Base-by-base conservation (phyloP, 352 stramenopile genomes). In the Globisporangium ultimum region DNA sequence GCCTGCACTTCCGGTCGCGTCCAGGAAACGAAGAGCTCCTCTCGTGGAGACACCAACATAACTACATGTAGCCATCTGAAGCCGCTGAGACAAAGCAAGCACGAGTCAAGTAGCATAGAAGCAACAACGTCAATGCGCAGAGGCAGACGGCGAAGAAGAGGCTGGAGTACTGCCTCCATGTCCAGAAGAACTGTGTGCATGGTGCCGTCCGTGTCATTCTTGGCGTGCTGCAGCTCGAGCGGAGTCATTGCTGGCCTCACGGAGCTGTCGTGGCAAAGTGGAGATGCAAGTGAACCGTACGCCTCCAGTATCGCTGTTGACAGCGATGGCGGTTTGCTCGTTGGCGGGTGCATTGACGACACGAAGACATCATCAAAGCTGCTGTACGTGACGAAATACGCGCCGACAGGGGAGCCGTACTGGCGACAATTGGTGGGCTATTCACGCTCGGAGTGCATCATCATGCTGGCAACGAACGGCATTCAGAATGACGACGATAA, bases 331-430 rank as follows among this genome's bases (percentile, higher is more conserved):
- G 32, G 45, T 10, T 12, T 46, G 34, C 12, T 66, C 22, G 20
- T 56, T 14, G 12, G 41, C 18, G 53, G 59, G 18, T 66, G 59
- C 18, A 10, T 55, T 20, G 7, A 42, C 11, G 10, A 18, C 38
- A 9, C 22, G 41, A 20, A 4, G 15, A 56, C 10, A 11, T 7
- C 17, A 42, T 45, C 2, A 48, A 45, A 12, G 36, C 21, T 21
- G n/a, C 41, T n/a, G 15, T 60, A 58, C 21, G 61, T 59, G 47
- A 56, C 48, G 18, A 63, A 63, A 43, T 60, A 60, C 42, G 40
- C 48, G n/a, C 32, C 38, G 17, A 53, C 36, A 7, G 61, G 61
- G 12, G 48, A 63, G 40, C 54, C 45, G 18, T 12, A 59, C n/a
- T 64, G 55, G 61, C 48, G 48, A 21, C 32, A 32, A 13, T 21